Evolutionary conservation across 2,329 filamentous ascomycete genomes (phyloP), one percentile per base, ranked within the genome.

Genomic region (Penicillium crustosum): DNA sequence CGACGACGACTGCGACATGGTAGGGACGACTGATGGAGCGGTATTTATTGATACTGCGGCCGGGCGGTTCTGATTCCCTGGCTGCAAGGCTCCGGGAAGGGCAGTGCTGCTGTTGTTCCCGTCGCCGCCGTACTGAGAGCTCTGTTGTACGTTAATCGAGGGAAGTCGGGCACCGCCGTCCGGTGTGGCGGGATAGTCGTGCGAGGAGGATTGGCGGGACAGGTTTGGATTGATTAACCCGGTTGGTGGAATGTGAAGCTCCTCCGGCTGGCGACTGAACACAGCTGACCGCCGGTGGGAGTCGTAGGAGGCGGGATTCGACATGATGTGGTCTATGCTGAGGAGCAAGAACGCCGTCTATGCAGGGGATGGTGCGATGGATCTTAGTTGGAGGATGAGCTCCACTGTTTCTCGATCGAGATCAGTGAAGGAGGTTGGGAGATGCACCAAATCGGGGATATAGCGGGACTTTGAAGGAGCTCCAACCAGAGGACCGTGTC

Each of bases 31-130:
- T 25, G 78, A 79, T 7, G 86, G 82, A 27, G 84, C 82, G 13
- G 84, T 84, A 69, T 84, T 86, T 52, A 81, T 71, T 29, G 82
- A 79, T 41, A 82, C 75, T 35, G 81, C 77, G 33, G 72, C 76
- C 43, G 84, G 83, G 61, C 86, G 80, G 64, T 76, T 77, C 44
- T 74, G 71, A 61, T 76, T 77, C 38, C 82, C 82, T 29, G 83
- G 80, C 69, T 88, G 86, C 42, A 89, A 76, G 51, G 84, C 82
- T 58, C 85, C 85, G 19, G 86, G 86, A 5, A 89, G 73, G 56
- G 77, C 72, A 50, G 48, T 65, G 59, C 72, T 70, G 44, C 74
- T 74, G 68, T 55, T 75, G 66, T 66, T 70, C 57, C 73, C 76
- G 50, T 73, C 71, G 57, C 67, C 69, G 53, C 76, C 72, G 68